These are phyloP conservation scores for Gossypium davidsonii DNA, from an alignment of 441 rosid genomes.

Conservation along the genomic window DNA sequence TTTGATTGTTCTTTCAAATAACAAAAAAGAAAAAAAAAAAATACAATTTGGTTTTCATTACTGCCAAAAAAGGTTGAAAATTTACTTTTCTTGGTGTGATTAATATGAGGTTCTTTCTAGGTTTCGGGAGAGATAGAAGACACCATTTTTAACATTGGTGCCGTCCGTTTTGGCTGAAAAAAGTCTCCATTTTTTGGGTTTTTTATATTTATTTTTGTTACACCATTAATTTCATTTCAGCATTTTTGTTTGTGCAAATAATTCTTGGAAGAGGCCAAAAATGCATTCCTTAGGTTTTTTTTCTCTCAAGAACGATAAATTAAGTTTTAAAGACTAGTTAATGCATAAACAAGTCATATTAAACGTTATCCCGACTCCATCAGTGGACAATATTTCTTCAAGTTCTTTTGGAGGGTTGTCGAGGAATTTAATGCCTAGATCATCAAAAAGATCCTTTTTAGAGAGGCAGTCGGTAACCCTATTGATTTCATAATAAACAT, in stretches of 20 bases:
- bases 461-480: too few relatives aligned
- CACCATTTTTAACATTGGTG: slow-evolving; percentile 26
- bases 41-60: slow-evolving; percentile 29
- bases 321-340: too few relatives aligned
- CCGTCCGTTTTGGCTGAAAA: slow-evolving; percentile 25
- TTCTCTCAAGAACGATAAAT: too few relatives aligned
- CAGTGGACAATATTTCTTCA: too few relatives aligned
- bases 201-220: neutral
- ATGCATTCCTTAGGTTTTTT: slow-evolving; percentile 11
- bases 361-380: too few relatives aligned
- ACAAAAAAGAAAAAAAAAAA: neutral
- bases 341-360: too few relatives aligned
- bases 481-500: too few relatives aligned
- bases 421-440: too few relatives aligned
- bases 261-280: neutral
- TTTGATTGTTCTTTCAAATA: slow-evolving; percentile 31
- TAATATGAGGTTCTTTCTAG: slow-evolving; percentile 32
- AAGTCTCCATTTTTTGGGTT: slow-evolving; percentile 6
- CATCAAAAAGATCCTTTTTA: too few relatives aligned
- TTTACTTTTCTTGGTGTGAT: slow-evolving; percentile 30
- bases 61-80: neutral
- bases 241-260: slow-evolving; percentile 25
- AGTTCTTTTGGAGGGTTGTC: too few relatives aligned
- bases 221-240: slow-evolving; percentile 10
- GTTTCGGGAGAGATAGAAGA: slow-evolving; percentile 25